Evolutionary conservation across 192 early-diverging fungal species (phyloP), one percentile per base, ranked within the genome.

Genomic region (Tieghemiomyces parasiticus): DNA sequence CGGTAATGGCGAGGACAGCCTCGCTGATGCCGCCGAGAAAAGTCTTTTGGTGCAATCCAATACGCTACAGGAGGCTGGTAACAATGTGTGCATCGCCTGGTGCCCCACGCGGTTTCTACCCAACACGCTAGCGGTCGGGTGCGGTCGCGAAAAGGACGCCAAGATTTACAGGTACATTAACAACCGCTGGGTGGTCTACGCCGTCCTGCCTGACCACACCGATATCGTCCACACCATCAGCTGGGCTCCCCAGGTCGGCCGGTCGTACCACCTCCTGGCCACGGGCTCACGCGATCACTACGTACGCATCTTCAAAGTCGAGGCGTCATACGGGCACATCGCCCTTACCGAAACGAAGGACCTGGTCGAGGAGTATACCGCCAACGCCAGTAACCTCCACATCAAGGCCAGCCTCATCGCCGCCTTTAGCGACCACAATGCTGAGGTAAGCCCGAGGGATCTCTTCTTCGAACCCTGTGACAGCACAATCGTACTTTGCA

Each of bases 201-300:
- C 79, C 42, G 59, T 70, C 22, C 61, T 92, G 9, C 61, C 59
- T 9, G 81, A 79, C 0, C 87, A 90, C 62, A 64, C 60, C 24
- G 80, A 81, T 54, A 67, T 77, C 19, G 76, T 90, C 0, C 78
- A 81, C 58, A 88, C 86, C 71, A 69, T 83, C 20, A 76, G 74
- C 47, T 83, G 81, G 81, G 81, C 81, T 24, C 81, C 81, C n/a
- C 77, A 70, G 49, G 80, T 84, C 78, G 79, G 74, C 24, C 74
- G 84, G 73, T 82, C 74, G 14, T 75, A 70, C 62, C 74, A 75
- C 47, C 46, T 75, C 63, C 67, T 75, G 47, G 74, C 74, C 62
- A 72, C 70, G 0, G 74, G 65, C 33, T 70, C 65, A 49, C 53
- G 64, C 1, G 74, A 75, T 32, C 67, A 67, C 28, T 68, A 66